Percentiles rank a stretch among this genome's conserved stretches.
Evolutionary conservation across 495 filamentous ascomycete species (phyloP).

Genomic region (Monascus purpureus): DNA sequence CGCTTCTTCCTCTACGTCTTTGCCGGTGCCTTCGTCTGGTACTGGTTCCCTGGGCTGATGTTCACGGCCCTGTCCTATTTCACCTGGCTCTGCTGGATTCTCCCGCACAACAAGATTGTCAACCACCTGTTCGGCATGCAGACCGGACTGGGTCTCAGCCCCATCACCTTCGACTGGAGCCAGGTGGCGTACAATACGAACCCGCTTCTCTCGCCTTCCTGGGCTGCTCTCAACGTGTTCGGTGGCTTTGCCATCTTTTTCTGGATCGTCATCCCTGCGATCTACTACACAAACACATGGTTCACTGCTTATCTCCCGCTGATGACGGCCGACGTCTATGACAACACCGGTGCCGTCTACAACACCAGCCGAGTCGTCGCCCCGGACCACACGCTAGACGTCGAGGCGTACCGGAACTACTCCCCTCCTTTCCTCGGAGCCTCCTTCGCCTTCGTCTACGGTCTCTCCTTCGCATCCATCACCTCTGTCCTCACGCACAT

Average conservation of each 20-base stretch:
- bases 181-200: no score
- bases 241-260: no score
- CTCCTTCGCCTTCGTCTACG: constrained; percentile 71
- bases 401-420: constrained; percentile 59
- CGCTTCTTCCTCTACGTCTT: constrained; percentile 43
- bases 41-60: constrained; percentile 62
- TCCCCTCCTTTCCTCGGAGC: constrained; percentile 70
- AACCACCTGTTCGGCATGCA: constrained; percentile 65
- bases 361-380: constrained; percentile 64
- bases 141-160: constrained; percentile 69
- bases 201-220: no score
- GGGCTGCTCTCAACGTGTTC: no score
- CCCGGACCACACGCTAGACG: constrained; percentile 54
- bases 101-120: constrained; percentile 62
- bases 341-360: constrained; percentile 67
- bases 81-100: constrained; percentile 76
- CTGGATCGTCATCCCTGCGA: constrained; percentile 16
- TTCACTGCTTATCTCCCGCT: constrained; percentile 27
- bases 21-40: constrained; percentile 47
- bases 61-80: constrained; percentile 78
- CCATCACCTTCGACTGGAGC: constrained; percentile 77
- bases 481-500: constrained; percentile 52
- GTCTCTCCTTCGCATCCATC: constrained; percentile 67
- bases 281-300: constrained; percentile 27
- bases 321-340: constrained; percentile 46